Percentiles rank a stretch among this genome's conserved stretches.
phyloP scores from a whole-genome alignment of 805 yeast species.

The Zygotorulaspora florentina region DNA sequence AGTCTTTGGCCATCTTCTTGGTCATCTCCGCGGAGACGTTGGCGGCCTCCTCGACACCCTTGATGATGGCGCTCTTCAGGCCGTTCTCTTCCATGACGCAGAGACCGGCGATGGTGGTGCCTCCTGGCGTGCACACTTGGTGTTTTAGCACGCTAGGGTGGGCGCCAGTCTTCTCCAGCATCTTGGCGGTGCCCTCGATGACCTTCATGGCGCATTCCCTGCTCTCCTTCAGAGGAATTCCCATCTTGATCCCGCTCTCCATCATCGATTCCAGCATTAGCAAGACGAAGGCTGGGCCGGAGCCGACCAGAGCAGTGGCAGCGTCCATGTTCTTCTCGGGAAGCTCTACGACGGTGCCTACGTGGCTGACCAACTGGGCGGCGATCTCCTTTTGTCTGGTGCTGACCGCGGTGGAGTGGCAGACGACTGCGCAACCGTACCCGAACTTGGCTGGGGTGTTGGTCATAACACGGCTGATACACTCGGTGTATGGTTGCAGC shows the following conservation, averaged over 20 bases:
- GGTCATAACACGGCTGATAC: conserved; percentile 91
- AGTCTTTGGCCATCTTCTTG: conserved; percentile 36
- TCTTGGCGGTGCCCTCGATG: conserved; percentile 86
- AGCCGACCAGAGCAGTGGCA: conserved; percentile 90
- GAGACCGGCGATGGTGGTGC: conserved; percentile 94
- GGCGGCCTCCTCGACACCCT: conserved; percentile 92
- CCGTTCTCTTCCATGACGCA: conserved; percentile 89
- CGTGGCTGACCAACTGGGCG: conserved; percentile 48
- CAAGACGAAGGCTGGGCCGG: conserved; percentile 93
- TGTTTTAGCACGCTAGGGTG: conserved; percentile 88
- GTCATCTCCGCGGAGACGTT: conserved; percentile 61
- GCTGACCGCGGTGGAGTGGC: conserved; percentile 55
- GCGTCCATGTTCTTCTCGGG: conserved; percentile 96
- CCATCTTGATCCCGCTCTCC: conserved; percentile 94
- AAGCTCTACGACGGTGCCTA: conserved; percentile 57
- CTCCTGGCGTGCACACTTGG: conserved; percentile 95
- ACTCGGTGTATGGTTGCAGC: conserved; percentile 46
- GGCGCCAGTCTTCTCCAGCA: conserved; percentile 75
- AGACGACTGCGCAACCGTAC: conserved; percentile 89
- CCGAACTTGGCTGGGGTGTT: conserved; percentile 95
- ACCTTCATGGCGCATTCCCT: conserved; percentile 88
- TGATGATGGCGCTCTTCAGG: conserved; percentile 79
- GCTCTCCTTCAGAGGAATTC: conserved; percentile 81
- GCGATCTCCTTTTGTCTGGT: conserved; percentile 37
- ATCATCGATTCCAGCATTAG: conserved; percentile 85